Percentiles rank a stretch among this genome's conserved stretches.
Conservation (phyloP, 345 rosid genomes). For the Kernera saxatilis region DNA sequence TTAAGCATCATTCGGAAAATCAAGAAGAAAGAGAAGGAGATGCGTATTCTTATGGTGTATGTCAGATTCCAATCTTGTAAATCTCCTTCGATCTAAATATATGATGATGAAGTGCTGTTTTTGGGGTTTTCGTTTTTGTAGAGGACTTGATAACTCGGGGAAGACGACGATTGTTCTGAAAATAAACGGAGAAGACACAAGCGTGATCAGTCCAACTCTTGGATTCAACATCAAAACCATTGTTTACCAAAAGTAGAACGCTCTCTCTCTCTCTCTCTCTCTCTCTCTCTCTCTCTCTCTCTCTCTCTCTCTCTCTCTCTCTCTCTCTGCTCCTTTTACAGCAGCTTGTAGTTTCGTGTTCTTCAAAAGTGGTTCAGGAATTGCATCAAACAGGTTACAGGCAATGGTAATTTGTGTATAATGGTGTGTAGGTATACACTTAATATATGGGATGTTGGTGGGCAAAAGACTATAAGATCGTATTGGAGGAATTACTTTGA, state of each 20-base stretch:
- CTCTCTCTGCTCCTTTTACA: not conserved
- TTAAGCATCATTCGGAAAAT: slow-evolving; percentile 72
- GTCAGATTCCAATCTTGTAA: slow-evolving; percentile 13
- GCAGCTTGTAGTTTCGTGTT: not conserved
- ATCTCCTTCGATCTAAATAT: not conserved
- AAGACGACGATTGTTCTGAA: slow-evolving; percentile 92
- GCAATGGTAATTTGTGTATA: not conserved
- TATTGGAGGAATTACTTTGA: slow-evolving; percentile 98
- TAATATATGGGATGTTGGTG: slow-evolving; percentile 95
- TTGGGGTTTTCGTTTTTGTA: slow-evolving; percentile 8
- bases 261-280: not conserved
- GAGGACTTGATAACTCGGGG: slow-evolving; percentile 92
- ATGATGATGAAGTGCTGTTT: not conserved
- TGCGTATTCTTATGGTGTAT: slow-evolving; percentile 97
- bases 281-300: not conserved
- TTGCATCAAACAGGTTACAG: not conserved
- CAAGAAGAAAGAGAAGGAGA: slow-evolving; percentile 91
- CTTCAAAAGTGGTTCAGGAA: not conserved
- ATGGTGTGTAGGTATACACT: slow-evolving; percentile 54
- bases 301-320: not conserved
- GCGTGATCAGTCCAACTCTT: slow-evolving; percentile 84
- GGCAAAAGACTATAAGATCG: slow-evolving; percentile 87
- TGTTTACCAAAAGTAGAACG: slow-evolving; percentile 56
- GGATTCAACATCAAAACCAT: slow-evolving; percentile 93
- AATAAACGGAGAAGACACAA: slow-evolving; percentile 90